phyloP scores from a whole-genome alignment of 768 basidiomycete genomes.

The Xerocomus spinulosus region DNA sequence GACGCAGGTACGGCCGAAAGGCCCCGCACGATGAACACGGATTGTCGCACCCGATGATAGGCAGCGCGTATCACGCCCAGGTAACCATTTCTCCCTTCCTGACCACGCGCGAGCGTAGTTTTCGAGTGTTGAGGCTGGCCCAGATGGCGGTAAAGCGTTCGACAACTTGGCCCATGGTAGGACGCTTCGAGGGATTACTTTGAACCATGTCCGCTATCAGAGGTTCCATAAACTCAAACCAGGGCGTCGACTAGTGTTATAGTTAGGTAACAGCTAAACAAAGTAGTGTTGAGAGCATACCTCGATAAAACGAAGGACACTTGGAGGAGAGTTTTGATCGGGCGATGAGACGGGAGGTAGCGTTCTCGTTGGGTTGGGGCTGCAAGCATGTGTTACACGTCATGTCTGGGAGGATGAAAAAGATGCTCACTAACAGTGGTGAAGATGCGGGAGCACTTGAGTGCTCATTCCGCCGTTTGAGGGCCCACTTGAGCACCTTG shows the following conservation, averaged over 20 bases:
- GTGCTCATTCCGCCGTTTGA: no score
- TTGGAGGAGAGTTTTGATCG: no score
- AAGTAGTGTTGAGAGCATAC: neutral
- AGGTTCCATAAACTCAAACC: neutral
- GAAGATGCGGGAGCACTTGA: no score
- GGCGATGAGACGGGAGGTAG: no score
- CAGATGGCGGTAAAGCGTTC: neutral
- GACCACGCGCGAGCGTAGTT: neutral
- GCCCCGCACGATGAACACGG: neutral
- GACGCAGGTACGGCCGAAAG: neutral
- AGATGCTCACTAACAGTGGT: no score
- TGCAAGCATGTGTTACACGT: no score
- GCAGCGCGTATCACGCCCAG: neutral
- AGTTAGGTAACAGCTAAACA: neutral
- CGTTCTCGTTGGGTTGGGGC: no score
- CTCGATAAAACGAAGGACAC: constrained; percentile 24
- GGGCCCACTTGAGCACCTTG: no score
- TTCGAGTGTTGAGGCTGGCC: neutral
- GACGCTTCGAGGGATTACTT: no score
- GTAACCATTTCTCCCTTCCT: neutral
- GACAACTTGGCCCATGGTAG: neutral
- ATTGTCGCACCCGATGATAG: neutral
- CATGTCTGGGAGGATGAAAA: no score
- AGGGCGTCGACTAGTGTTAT: neutral
- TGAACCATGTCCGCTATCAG: neutral